Conservation (phyloP, 805 yeast genomes). For the Scheffersomyces stipitis region DNA sequence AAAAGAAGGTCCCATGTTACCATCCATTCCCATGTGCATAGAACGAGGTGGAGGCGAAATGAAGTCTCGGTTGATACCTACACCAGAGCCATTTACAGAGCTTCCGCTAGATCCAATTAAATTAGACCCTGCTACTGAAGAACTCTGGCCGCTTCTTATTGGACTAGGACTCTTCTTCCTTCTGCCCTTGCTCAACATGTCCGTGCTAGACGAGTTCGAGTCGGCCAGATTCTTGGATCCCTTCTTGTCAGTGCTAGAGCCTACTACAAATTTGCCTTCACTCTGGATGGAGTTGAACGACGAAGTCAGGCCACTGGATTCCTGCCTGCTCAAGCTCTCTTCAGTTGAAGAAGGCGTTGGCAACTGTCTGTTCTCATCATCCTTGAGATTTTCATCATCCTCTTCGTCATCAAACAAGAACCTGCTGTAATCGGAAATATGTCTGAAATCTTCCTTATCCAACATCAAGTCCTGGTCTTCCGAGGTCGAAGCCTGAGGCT, state of each 20-base stretch:
- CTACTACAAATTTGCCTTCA: slow-evolving; percentile 26
- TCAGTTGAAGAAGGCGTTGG: slow-evolving; percentile 14
- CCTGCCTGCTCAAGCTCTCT: slow-evolving; percentile 9
- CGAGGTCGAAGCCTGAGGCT: no score
- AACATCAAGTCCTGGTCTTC: slow-evolving; percentile 14
- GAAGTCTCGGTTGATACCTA: neutral
- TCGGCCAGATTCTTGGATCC: slow-evolving; percentile 8
- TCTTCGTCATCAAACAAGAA: slow-evolving; percentile 16
- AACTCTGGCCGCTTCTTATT: neutral
- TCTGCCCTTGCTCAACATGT: neutral
- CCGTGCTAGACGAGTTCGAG: slow-evolving; percentile 3
- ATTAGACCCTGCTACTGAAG: no score
- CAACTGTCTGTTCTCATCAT: slow-evolving; percentile 9
- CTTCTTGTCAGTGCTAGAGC: slow-evolving; percentile 11
- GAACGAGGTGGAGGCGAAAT: neutral
- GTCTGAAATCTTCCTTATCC: slow-evolving; percentile 10
- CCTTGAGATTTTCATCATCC: slow-evolving; percentile 1
- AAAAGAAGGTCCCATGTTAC: slow-evolving; percentile 3
- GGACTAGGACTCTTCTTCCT: neutral
- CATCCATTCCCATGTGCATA: no score
- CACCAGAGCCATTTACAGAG: neutral
- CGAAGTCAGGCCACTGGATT: slow-evolving; percentile 6
- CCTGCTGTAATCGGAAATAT: slow-evolving; percentile 27
- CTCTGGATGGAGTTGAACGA: slow-evolving; percentile 34
- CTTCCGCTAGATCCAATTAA: no score